Percentiles rank a stretch among this genome's conserved stretches.
These are phyloP conservation scores for Agrostemma githago DNA, from an alignment of 148 eudicot species.

Conservation along the genomic window DNA sequence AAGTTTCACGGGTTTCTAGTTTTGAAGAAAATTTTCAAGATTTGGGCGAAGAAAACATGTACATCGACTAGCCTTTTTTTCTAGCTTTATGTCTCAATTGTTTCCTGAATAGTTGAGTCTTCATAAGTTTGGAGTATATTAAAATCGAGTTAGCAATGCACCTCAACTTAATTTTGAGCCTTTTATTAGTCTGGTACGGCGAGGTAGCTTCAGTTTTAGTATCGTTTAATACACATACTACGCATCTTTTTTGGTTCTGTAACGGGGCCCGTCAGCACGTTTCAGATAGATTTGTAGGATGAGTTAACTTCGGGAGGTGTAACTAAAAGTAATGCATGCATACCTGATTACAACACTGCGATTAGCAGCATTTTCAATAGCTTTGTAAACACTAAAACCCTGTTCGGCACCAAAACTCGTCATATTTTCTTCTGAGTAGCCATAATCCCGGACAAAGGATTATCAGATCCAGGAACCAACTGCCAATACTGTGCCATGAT, in stretches of 20 bases:
- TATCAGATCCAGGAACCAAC: slow-evolving; percentile 52
- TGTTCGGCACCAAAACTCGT: slow-evolving; percentile 63
- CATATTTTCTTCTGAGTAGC: slow-evolving; percentile 72
- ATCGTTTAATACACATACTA: background rate
- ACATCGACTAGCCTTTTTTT: background rate
- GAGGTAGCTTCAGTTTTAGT: background rate
- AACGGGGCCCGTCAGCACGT: background rate
- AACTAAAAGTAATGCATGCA: background rate
- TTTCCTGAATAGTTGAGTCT: too few species aligned
- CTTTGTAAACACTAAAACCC: slow-evolving; percentile 57
- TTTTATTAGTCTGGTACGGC: background rate
- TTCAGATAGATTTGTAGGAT: background rate
- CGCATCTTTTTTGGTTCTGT: background rate
- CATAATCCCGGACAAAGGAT: slow-evolving; percentile 90
- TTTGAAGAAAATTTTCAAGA: background rate
- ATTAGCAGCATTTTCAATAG: slow-evolving; percentile 74
- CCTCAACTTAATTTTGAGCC: background rate
- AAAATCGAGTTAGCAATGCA: background rate
- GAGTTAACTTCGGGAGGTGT: background rate
- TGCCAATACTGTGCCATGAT: slow-evolving; percentile 92
- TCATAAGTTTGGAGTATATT: too few species aligned
- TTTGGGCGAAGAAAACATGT: background rate
- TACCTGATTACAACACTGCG: slow-evolving; percentile 68
- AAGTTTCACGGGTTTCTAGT: background rate
- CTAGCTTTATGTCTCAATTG: background rate